Base-by-base conservation (phyloP, 2,329 filamentous ascomycete genomes). In the Dryadomyces quercivorus region DNA sequence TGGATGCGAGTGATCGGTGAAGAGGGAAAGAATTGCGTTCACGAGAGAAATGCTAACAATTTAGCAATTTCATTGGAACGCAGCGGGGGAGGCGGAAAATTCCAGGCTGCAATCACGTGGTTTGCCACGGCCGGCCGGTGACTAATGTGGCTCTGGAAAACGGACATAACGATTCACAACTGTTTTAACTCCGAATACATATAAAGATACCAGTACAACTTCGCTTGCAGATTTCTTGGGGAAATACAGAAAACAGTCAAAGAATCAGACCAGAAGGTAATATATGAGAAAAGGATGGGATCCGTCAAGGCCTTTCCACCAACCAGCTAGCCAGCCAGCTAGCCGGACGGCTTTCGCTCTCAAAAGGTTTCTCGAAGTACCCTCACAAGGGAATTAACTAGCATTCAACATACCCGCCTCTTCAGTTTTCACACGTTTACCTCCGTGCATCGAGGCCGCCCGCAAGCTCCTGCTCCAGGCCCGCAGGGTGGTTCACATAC, bases 401-500 rank as follows among this genome's bases (percentile, higher is more conserved):
- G 26, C 8, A 8, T 31, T 31, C 26, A 31, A 31, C 26, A 31
- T 8, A 5, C 8, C 26, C 8, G 26, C 26, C 26, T 31, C 20
- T 20, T 46, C 44, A 48, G 9, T 34, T 34, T 22, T 16, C 46
- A 48, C 10, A 20, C 5, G 16, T 40, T 18, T 63, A 64, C 52
- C 64, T 60, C 56, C 62, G 54, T 26, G 73, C 74, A 64, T 84
- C 81, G 62, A 83, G 74, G 20, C 81, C 78, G 31, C 75, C 76
- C 34, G 77, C 77, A 44, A 84, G 70, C 57, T 83, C 80, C 31
- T 76, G 77, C 67, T 84, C 80, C 20, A 84, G 70, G 5, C 74
- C 74, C 45, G 71, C 71, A 47, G 70, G 67, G 40, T 74, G 72
- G 49, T 69, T 66, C 34, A 70, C 65, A 60, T 80, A 81, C 64